Percentiles rank a stretch among this genome's conserved stretches.
Evolutionary conservation across 257 asterid species (phyloP).

Genomic region (Nyctanthes arbortristis): DNA sequence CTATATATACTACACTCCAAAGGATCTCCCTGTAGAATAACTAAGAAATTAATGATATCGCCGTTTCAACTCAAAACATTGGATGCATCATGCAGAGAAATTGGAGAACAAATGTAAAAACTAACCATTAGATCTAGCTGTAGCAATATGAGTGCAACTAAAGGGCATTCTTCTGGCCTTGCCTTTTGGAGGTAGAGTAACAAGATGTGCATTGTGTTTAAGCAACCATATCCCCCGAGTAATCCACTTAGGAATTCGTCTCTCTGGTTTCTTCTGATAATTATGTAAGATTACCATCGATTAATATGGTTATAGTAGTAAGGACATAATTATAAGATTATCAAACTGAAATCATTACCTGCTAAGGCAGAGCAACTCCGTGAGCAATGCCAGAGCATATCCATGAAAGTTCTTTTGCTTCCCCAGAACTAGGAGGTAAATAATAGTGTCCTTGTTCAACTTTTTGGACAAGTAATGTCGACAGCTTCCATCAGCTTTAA

Average conservation of each 20-base stretch:
- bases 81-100: too few species aligned
- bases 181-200: slow-evolving; percentile 60
- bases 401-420: slow-evolving; percentile 29
- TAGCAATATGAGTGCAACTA: slow-evolving; percentile 61
- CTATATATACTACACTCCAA: slow-evolving; percentile 58
- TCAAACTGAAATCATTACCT: slow-evolving; percentile 38
- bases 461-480: slow-evolving; percentile 62
- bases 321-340: not conserved
- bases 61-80: too few species aligned
- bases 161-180: slow-evolving; percentile 55
- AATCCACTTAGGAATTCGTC: slow-evolving; percentile 44
- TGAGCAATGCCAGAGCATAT: slow-evolving; percentile 52
- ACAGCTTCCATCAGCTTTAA: slow-evolving; percentile 72
- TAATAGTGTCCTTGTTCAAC: slow-evolving; percentile 44
- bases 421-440: slow-evolving; percentile 43
- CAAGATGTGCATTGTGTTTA: slow-evolving; percentile 61
- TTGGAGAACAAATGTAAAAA: too few species aligned
- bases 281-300: not conserved
- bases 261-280: slow-evolving; percentile 53
- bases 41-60: slow-evolving; percentile 25
- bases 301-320: not conserved
- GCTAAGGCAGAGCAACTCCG: slow-evolving; percentile 65
- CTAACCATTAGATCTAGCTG: slow-evolving; percentile 79
- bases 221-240: slow-evolving; percentile 54
- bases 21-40: slow-evolving; percentile 54